Conservation (phyloP, 163 green algal species). For the Scenedesmus sp. region DNA sequence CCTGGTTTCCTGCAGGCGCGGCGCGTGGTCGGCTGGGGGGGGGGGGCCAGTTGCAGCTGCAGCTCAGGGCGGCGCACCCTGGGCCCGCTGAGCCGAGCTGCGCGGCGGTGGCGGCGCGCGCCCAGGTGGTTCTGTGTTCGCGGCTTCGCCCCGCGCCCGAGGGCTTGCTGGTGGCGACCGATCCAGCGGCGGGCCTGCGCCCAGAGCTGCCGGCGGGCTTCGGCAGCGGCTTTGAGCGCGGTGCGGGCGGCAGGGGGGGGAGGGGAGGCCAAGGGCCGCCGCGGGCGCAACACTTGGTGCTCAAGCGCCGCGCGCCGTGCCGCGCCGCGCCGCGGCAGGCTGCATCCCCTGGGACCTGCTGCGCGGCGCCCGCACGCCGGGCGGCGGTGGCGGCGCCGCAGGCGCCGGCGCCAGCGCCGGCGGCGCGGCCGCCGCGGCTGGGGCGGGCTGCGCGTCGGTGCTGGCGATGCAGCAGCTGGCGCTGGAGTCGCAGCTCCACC, state of each 20-base stretch:
- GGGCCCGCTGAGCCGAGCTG: too few species aligned
- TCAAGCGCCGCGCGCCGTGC: background rate
- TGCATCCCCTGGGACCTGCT: conserved; percentile 2
- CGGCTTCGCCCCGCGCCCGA: conserved; percentile 6
- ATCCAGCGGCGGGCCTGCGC: conserved; percentile 22
- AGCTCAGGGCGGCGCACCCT: too few species aligned
- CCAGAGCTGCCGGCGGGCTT: conserved; percentile 42
- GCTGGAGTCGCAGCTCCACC: conserved; percentile 16
- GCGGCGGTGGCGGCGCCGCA: background rate
- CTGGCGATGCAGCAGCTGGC: conserved; percentile 4
- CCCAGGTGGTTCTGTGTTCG: background rate
- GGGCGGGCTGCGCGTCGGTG: background rate
- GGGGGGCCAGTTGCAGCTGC: too few species aligned
- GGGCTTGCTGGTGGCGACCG: conserved; percentile 31
- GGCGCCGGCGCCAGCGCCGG: background rate
- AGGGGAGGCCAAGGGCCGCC: too few species aligned
- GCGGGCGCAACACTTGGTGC: background rate
- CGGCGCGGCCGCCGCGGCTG: background rate
- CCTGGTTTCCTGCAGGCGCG: too few species aligned
- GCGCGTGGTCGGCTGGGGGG: too few species aligned
- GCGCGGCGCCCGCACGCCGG: background rate
- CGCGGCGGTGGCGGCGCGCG: too few species aligned
- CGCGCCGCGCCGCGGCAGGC: background rate
- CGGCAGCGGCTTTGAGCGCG: conserved; percentile 45
- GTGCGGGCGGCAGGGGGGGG: background rate